Conservation (phyloP, 2,329 filamentous ascomycete species). For the Alternaria sp. region DNA sequence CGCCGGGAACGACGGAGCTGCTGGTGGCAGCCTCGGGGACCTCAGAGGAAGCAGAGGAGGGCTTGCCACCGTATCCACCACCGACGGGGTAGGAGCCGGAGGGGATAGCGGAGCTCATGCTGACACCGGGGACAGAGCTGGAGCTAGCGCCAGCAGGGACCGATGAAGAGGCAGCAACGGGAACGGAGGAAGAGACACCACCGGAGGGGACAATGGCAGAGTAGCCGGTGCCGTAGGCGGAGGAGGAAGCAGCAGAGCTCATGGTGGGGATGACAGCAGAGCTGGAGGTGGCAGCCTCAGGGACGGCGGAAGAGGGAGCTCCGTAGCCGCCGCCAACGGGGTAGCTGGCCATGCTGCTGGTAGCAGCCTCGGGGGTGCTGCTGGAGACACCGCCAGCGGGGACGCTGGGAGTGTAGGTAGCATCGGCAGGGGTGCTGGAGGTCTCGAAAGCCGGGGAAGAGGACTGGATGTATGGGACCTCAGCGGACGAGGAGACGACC, state of each 20-base stretch:
- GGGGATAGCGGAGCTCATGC: constrained; percentile 33
- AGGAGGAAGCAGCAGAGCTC: background rate
- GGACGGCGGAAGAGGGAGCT: background rate
- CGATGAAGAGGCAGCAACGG: background rate
- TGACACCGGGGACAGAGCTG: constrained; percentile 3
- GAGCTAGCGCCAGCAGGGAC: constrained; percentile 2
- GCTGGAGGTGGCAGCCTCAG: background rate
- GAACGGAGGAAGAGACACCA: constrained; percentile 12
- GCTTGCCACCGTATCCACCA: background rate
- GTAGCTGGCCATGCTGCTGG: background rate
- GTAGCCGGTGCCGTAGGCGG: constrained; percentile 10
- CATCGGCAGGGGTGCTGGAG: constrained; percentile 12
- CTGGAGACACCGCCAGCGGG: background rate
- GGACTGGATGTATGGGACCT: constrained; percentile 13
- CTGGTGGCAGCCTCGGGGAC: constrained; percentile 7
- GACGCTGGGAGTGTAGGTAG: constrained; percentile 9
- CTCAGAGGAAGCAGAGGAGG: background rate
- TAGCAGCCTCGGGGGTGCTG: background rate
- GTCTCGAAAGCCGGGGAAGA: constrained; percentile 10
- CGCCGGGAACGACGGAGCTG: constrained; percentile 2
- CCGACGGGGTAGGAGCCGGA: constrained; percentile 14
- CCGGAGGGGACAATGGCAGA: background rate
- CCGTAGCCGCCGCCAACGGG: constrained; percentile 14
- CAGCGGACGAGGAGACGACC: background rate
- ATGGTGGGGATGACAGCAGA: background rate